Evolutionary conservation across 228 moss, liverwort and hornwort genomes (phyloP), one percentile per base, ranked within the genome.

Genomic region (Sphagnum fallax): DNA sequence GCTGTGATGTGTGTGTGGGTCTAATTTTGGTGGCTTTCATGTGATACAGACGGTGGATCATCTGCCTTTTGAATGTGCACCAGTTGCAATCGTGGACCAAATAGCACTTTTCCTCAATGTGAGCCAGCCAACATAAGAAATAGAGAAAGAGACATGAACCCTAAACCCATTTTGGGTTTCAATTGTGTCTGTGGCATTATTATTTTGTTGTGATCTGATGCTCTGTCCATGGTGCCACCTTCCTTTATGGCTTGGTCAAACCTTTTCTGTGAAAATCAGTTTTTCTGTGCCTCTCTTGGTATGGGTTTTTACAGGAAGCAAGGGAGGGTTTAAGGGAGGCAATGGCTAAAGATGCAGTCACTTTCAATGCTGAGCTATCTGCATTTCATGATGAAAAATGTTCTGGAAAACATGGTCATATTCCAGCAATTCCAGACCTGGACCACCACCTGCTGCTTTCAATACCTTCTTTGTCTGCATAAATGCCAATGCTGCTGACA

Each of bases 61-160:
- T 72, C 77, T 80, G 67, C 70, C 80, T 6, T 70, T 89, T 47
- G 86, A 89, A 77, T 81, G 74, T 74, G 84, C 81, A 74, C 79
- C 91, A 64, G 72, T 86, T 66, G 69, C 86, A 74, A 76, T 79
- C 61, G 64, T 89, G 65, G 82, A 76, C 73, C 82, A 81, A 71
- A 86, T 94, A 66, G 82, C 71, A 60, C 48, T 58, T 50, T 88
- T 82, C 66, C 88, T 94, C 51, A 84, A 76, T 81, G 93, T 91
- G 79, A 89, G 89, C 72, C 60, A 51, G 32, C 32, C 2, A 2
- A 32, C 32, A 32, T 32, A 32, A 32, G 32, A 32, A 32, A 32
- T 2, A 32, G 32, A 32, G 32, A 32, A 32, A 32, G 2, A 32
- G 32, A 32, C 2, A 32, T 32, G 2, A 32, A 32, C 32, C 32